Conservation (phyloP, 371 early-diverging fungal species). For the Blakeslea trispora region DNA sequence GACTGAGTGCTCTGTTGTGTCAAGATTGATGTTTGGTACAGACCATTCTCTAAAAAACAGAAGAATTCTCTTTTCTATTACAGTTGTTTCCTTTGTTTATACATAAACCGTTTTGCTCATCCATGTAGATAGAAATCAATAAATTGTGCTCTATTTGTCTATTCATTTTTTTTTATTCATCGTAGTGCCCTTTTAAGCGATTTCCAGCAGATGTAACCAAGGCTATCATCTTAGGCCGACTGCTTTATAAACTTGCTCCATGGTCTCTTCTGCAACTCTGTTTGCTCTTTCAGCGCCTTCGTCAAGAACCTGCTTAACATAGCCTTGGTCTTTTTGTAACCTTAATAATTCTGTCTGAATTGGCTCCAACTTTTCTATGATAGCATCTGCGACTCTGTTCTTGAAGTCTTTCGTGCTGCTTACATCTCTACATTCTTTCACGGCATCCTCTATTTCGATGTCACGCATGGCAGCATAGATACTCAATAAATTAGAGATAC, state of each 20-base stretch:
- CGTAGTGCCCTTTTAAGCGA: no score
- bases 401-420: conserved; percentile 70
- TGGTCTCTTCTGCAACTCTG: conserved; percentile 52
- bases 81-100: no score
- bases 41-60: no score
- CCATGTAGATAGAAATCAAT: no score
- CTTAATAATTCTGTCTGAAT: conserved; percentile 65
- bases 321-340: conserved; percentile 59
- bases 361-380: conserved; percentile 63
- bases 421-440: conserved; percentile 45
- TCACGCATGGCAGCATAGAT: conserved; percentile 70
- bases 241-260: conserved; percentile 58
- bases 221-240: conserved; percentile 54
- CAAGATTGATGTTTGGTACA: no score
- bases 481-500: conserved; percentile 79
- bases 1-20: conserved; percentile 20
- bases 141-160: no score
- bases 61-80: no score
- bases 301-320: conserved; percentile 64
- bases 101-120: no score
- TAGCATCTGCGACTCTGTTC: conserved; percentile 66
- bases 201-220: no score
- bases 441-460: conserved; percentile 43
- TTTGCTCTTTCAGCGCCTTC: conserved; percentile 65
- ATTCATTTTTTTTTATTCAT: no score